phyloP scores from a whole-genome alignment of 1,284 basidiomycete species.

The Papiliotrema flavescens region DNA sequence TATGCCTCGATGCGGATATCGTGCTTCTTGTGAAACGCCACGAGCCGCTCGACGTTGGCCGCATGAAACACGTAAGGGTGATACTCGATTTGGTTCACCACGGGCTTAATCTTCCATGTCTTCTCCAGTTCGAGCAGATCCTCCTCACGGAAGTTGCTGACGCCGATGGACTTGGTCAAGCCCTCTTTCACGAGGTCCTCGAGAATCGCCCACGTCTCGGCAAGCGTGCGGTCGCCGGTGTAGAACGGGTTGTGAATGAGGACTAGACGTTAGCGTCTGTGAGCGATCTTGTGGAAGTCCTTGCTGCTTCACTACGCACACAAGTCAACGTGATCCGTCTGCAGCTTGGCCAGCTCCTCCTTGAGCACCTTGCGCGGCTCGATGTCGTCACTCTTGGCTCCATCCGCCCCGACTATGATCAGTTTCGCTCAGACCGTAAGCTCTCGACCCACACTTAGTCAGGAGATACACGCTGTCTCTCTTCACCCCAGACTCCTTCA shows the following conservation, averaged over 20 bases:
- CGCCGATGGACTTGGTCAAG: constrained; percentile 71
- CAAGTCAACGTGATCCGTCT: constrained; percentile 61
- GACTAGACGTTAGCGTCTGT: constrained; percentile 45
- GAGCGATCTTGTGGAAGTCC: no score
- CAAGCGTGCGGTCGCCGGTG: constrained; percentile 10
- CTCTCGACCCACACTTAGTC: constrained; percentile 47
- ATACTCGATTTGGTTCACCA: constrained; percentile 79
- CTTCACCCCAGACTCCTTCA: constrained; percentile 53
- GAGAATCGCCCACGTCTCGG: constrained; percentile 62
- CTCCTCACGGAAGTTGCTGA: constrained; percentile 72
- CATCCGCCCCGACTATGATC: constrained; percentile 5
- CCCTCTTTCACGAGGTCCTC: constrained; percentile 66
- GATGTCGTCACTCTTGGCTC: constrained; percentile 1
- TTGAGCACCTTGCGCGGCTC: constrained; percentile 38
- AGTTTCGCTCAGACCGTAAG: background rate
- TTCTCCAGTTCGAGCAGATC: constrained; percentile 64
- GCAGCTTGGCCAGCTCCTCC: constrained; percentile 50
- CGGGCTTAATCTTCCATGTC: constrained; percentile 58
- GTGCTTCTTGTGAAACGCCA: constrained; percentile 58
- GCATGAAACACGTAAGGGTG: constrained; percentile 71
- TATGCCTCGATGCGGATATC: constrained; percentile 67
- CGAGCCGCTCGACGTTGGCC: constrained; percentile 54
- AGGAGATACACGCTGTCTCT: constrained; percentile 57
- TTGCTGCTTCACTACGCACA: no score
- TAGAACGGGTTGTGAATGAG: constrained; percentile 64